A percentile compares a stretch with the other conserved stretches of the same genome.
Conservation (phyloP, 495 filamentous ascomycete species). For the Hypomontagnella monticulosa region DNA sequence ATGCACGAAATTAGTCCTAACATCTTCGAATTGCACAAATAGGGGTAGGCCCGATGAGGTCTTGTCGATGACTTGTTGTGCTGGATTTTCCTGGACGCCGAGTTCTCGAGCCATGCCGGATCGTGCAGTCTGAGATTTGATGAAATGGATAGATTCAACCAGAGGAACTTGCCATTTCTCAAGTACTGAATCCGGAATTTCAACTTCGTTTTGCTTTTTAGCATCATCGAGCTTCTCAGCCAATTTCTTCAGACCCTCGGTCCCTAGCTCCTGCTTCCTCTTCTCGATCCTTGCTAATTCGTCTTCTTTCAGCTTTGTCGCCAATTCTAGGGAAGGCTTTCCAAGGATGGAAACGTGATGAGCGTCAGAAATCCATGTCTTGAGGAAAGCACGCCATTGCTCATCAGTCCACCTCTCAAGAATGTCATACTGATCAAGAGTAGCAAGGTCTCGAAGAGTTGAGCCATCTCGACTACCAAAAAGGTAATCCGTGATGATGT, state of each 20-base stretch:
- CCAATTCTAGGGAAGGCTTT: conserved; percentile 76
- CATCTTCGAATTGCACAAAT: conserved; percentile 97
- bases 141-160: conserved; percentile 91
- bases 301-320: conserved; percentile 75
- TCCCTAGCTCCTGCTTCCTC: conserved; percentile 59
- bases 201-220: conserved; percentile 82
- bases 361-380: conserved; percentile 85
- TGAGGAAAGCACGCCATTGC: conserved; percentile 84
- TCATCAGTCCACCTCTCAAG: conserved; percentile 82
- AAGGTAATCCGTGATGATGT: conserved; percentile 89
- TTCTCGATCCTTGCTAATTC: conserved; percentile 70
- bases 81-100: conserved; percentile 69
- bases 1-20: conserved; percentile 88
- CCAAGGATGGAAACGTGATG: conserved; percentile 88
- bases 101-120: conserved; percentile 80
- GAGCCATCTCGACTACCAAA: conserved; percentile 88
- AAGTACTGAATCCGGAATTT: conserved; percentile 79
- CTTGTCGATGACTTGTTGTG: conserved; percentile 81
- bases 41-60: conserved; percentile 71
- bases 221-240: conserved; percentile 79
- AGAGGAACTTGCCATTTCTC: conserved; percentile 82
- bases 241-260: conserved; percentile 70
- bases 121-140: conserved; percentile 84
- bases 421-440: conserved; percentile 75
- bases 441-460: conserved; percentile 74